A percentile compares a stretch with the other conserved stretches of the same genome.
Evolutionary conservation across 1,284 basidiomycete genomes (phyloP).

Genomic region (Ceratobasidium sp.): DNA sequence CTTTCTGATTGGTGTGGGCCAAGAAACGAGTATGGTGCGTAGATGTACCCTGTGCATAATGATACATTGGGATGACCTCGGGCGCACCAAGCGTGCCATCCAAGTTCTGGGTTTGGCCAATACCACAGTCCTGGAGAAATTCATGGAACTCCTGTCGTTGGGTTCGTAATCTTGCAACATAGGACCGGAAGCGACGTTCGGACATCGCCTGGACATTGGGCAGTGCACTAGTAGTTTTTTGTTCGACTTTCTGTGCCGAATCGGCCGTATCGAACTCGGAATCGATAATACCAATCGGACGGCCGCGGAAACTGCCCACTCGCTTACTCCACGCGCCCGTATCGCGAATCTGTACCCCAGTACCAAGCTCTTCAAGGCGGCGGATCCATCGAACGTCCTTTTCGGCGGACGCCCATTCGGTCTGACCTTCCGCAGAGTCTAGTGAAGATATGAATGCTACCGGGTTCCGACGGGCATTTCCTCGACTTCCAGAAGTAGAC

Average conservation of each 20-base stretch:
- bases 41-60: not conserved
- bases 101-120: conserved; percentile 48
- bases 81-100: conserved; percentile 42
- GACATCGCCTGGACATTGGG: conserved; percentile 52
- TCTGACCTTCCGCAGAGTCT: conserved; percentile 74
- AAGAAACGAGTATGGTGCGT: conserved; percentile 21
- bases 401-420: conserved; percentile 74
- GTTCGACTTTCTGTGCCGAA: conserved; percentile 3
- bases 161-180: conserved; percentile 63
- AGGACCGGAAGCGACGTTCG: conserved; percentile 61
- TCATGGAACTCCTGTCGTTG: conserved; percentile 64
- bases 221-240: conserved; percentile 39
- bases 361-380: conserved; percentile 68
- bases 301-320: conserved; percentile 48
- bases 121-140: conserved; percentile 50
- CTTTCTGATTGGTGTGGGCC: conserved; percentile 14
- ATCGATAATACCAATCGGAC: conserved; percentile 55
- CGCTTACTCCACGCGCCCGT: conserved; percentile 52
- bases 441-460: conserved; percentile 65
- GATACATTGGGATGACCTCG: conserved; percentile 38
- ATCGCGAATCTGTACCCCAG: conserved; percentile 50
- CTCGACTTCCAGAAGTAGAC: conserved; percentile 25
- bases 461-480: conserved; percentile 60
- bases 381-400: conserved; percentile 67
- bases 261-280: conserved; percentile 55